phyloP scores from a whole-genome alignment of 768 basidiomycete species.

The Suillus tomentosus region DNA sequence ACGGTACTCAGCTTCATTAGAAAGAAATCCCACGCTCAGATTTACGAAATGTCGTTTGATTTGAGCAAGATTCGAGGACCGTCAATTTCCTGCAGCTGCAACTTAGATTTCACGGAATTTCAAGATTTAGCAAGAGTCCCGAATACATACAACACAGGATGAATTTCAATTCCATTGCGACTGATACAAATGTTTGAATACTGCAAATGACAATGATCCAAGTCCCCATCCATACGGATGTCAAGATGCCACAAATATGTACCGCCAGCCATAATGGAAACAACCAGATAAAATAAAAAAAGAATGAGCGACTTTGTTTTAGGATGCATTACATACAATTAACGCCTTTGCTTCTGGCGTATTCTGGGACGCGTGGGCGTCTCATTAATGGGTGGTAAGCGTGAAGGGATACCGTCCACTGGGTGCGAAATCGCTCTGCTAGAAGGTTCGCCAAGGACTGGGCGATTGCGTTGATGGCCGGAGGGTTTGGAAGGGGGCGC shows the following conservation, averaged over 20 bases:
- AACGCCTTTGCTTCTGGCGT: constrained; percentile 41
- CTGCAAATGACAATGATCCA: constrained; percentile 4
- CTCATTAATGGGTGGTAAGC: constrained; percentile 45
- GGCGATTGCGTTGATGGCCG: constrained; percentile 21
- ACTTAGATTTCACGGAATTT: neutral
- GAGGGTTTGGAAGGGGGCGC: constrained; percentile 24
- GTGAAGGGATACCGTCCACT: constrained; percentile 36
- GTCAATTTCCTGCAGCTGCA: too few relatives aligned
- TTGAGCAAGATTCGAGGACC: too few relatives aligned
- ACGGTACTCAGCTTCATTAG: neutral
- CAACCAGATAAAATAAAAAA: constrained; percentile 8
- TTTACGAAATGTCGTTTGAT: too few relatives aligned
- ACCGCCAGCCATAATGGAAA: neutral
- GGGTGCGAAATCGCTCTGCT: constrained; percentile 27
- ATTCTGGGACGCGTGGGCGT: constrained; percentile 65
- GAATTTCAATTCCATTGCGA: neutral
- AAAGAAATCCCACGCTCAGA: neutral
- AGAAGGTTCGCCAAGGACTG: constrained; percentile 24
- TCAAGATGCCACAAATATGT: constrained; percentile 7
- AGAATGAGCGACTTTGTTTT: constrained; percentile 1
- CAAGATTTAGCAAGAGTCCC: neutral
- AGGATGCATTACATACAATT: constrained; percentile 14
- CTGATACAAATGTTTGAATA: constrained; percentile 9
- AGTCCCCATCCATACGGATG: constrained; percentile 10
- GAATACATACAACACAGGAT: constrained; percentile 4